Evolutionary conservation across 2,329 filamentous ascomycete genomes (phyloP), one percentile per base, ranked within the genome.

Genomic region (Pyricularia sp.): DNA sequence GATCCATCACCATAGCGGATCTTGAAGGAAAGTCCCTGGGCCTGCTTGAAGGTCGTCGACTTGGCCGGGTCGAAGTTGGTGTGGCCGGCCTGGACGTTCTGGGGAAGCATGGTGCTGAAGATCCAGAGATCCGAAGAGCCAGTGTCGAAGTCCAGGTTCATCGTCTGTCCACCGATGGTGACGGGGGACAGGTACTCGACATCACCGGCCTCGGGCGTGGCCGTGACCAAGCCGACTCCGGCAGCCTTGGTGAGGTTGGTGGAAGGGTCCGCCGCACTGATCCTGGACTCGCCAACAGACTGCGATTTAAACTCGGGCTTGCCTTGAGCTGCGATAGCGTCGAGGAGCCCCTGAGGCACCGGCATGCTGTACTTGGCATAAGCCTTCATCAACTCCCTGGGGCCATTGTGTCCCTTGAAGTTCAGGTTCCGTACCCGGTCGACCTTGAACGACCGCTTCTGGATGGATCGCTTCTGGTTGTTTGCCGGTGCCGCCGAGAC

Each of bases 81-180:
- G 78, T 91, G 90, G 58, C 83, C 82, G 31, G 75, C 74, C 55
- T 81, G 82, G 64, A 80, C 71, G 5, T 75, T 69, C 0, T 79
- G 68, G 1, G 83, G 75, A 55, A 92, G 83, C 68, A 83, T 76
- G 20, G 85, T 87, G 79, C 85, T 90, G 80, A 92, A 90, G 26
- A 90, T 85, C 90, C 90, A 93, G 80, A 92, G 83, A 77, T 92
- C 90, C 14, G 90, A 86, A 1, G 90, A 92, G 69, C 90, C 90
- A n/a, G 89, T 90, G 78, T 93, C 90, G 75, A 93, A 91, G 76
- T 92, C 87, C 76, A 93, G 79, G 74, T 88, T 86, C 69, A 93
- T 74, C 4, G 82, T 84, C 78, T 92, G 90, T 5, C 88, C 88
- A 70, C 90, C 90, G 71, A 93, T 85, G n/a, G 76, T 84, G 68